Evolutionary conservation across 495 filamentous ascomycete genomes (phyloP).

Genomic region (Opeltia flavorubescens): DNA sequence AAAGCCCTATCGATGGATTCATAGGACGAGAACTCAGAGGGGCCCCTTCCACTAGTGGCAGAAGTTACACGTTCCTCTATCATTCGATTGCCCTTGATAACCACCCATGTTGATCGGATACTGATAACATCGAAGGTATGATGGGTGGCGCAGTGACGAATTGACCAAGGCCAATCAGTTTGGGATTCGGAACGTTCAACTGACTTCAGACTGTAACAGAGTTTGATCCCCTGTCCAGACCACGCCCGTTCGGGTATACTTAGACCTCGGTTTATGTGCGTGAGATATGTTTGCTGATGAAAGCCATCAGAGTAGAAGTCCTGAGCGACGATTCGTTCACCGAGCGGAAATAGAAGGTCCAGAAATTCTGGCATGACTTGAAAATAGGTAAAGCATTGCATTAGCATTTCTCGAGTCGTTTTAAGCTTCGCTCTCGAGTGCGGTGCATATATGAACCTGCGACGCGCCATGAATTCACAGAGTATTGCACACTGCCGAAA

Average conservation of each 20-base stretch:
- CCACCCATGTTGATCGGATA: conserved; percentile 23
- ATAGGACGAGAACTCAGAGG: conserved; percentile 13
- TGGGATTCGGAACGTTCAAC: conserved; percentile 21
- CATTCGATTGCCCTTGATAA: conserved; percentile 26
- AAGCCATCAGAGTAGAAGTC: conserved; percentile 22
- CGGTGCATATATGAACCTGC: conserved; percentile 23
- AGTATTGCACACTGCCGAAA: no score
- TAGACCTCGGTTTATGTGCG: conserved; percentile 1
- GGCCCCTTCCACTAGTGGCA: conserved; percentile 11
- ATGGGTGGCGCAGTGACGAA: conserved; percentile 26
- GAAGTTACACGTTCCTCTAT: conserved; percentile 22
- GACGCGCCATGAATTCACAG: no score
- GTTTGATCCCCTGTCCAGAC: conserved; percentile 25
- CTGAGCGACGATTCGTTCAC: conserved; percentile 19
- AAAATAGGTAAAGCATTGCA: conserved; percentile 23
- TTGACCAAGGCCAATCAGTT: conserved; percentile 24
- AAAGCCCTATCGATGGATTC: conserved; percentile 18
- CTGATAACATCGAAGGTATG: conserved; percentile 29
- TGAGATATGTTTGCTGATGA: conserved; percentile 10
- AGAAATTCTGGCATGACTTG: conserved; percentile 31
- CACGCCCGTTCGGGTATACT: conserved; percentile 21
- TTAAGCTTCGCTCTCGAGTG: conserved; percentile 19
- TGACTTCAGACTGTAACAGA: conserved; percentile 32
- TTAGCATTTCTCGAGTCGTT: conserved; percentile 23
- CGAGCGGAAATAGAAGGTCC: conserved; percentile 30